Evolutionary conservation across 1,139 yeast genomes (phyloP).

Genomic region (Hanseniaspora uvarum): DNA sequence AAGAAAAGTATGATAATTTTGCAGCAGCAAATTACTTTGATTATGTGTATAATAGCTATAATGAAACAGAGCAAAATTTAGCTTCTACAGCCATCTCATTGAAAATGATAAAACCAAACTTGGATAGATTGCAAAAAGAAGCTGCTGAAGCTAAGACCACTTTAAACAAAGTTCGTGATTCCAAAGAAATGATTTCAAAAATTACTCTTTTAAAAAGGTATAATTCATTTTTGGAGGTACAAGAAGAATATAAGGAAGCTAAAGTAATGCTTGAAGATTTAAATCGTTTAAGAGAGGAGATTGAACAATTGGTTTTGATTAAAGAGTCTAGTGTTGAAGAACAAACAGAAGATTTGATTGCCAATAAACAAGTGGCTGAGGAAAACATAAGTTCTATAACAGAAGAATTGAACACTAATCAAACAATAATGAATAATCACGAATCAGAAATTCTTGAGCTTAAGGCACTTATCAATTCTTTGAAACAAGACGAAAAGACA

Average conservation of each 20-base stretch:
- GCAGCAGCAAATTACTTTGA: slow-evolving; percentile 60
- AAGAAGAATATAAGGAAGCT: neutral
- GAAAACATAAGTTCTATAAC: neutral
- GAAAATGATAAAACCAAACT: slow-evolving; percentile 24
- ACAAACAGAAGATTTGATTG: neutral
- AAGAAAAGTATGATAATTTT: slow-evolving; percentile 60
- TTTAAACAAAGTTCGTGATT: slow-evolving; percentile 1
- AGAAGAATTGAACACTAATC: neutral
- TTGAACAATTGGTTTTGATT: neutral
- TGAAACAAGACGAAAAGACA: slow-evolving; percentile 30
- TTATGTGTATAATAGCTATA: slow-evolving; percentile 32
- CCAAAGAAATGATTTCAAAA: slow-evolving; percentile 11
- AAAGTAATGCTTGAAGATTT: neutral
- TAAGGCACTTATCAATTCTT: neutral
- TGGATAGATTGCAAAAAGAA: slow-evolving; percentile 19
- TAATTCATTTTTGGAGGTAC: neutral
- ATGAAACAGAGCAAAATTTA: slow-evolving; percentile 46
- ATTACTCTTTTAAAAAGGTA: slow-evolving; percentile 4
- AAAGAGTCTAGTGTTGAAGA: neutral
- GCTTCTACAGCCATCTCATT: slow-evolving; percentile 31
- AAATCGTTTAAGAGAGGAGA: neutral
- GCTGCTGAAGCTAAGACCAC: slow-evolving; percentile 7
- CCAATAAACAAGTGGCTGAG: neutral
- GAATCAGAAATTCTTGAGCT: neutral
- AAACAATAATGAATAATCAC: neutral